Conservation (phyloP, 2,329 filamentous ascomycete genomes). For the Talaromyces funiculosus region DNA sequence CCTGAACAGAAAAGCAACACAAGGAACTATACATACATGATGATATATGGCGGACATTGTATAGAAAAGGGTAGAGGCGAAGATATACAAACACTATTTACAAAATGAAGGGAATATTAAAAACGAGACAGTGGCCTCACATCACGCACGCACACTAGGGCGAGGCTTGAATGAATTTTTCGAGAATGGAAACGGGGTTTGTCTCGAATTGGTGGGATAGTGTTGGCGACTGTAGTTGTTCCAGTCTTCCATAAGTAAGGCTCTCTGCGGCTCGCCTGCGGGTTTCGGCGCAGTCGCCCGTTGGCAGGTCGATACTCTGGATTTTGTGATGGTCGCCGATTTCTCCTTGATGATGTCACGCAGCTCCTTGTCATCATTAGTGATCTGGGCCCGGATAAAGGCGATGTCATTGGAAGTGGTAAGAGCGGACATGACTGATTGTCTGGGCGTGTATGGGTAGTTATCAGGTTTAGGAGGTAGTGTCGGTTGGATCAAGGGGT, state of each 20-base stretch:
- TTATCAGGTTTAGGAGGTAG: slow-evolving; percentile 55
- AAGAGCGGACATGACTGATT: slow-evolving; percentile 73
- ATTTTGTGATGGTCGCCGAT: slow-evolving; percentile 31
- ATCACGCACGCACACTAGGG: slow-evolving; percentile 15
- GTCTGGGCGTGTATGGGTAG: slow-evolving; percentile 64
- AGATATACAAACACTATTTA: neutral
- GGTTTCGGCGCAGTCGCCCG: slow-evolving; percentile 22
- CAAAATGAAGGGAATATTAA: slow-evolving; percentile 12
- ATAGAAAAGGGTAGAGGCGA: neutral
- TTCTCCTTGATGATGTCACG: slow-evolving; percentile 62
- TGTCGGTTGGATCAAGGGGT: slow-evolving; percentile 55
- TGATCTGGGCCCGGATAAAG: slow-evolving; percentile 82
- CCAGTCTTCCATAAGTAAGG: slow-evolving; percentile 40
- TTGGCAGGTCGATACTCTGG: slow-evolving; percentile 17
- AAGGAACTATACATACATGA: slow-evolving; percentile 9
- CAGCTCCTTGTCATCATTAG: slow-evolving; percentile 66
- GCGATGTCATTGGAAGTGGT: slow-evolving; percentile 49
- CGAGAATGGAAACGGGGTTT: slow-evolving; percentile 27
- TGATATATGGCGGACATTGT: neutral
- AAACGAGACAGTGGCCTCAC: neutral
- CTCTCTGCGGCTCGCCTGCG: slow-evolving; percentile 38
- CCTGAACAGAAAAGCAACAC: neutral
- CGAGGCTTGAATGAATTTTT: slow-evolving; percentile 31
- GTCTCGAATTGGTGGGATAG: slow-evolving; percentile 23
- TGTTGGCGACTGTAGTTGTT: slow-evolving; percentile 10